Evolutionary conservation across 805 yeast species (phyloP).

Genomic region (Cyberlindnera suaveolens): DNA sequence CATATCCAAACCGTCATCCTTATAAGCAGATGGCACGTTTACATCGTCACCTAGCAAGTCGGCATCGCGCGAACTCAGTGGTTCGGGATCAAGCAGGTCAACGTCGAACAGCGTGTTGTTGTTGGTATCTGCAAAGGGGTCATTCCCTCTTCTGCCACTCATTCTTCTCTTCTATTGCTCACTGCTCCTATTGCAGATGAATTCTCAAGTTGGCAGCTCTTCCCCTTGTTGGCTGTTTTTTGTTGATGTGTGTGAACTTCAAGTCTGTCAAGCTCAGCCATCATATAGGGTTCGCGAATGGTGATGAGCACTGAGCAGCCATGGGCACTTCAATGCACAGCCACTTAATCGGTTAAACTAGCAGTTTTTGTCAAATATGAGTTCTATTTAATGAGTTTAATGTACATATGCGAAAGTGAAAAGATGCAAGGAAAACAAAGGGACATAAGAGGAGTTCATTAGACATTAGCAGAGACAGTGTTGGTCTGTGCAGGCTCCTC

Average conservation of each 20-base stretch:
- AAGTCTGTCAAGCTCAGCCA: no score
- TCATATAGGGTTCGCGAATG: background rate
- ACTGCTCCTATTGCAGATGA: no score
- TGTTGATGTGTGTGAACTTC: no score
- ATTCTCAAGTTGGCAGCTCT: no score
- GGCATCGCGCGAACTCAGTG: constrained; percentile 4
- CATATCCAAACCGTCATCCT: constrained; percentile 10
- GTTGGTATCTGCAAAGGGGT: background rate
- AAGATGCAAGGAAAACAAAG: no score
- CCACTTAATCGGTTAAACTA: no score
- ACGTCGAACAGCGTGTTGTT: constrained; percentile 33
- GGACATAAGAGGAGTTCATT: background rate
- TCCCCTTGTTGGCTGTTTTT: no score
- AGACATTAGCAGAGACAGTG: constrained; percentile 9
- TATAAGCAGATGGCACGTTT: constrained; percentile 10
- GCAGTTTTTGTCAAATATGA: no score
- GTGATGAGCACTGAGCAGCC: background rate
- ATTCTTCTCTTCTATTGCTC: no score
- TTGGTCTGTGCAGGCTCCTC: constrained; percentile 44
- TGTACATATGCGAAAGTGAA: no score
- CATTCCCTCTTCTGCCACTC: background rate
- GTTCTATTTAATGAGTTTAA: no score
- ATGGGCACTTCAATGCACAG: no score
- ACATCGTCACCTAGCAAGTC: constrained; percentile 16
- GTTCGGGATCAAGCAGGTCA: constrained; percentile 24